phyloP scores from a whole-genome alignment of 805 yeast species.

The Cyberlindnera japonica region DNA sequence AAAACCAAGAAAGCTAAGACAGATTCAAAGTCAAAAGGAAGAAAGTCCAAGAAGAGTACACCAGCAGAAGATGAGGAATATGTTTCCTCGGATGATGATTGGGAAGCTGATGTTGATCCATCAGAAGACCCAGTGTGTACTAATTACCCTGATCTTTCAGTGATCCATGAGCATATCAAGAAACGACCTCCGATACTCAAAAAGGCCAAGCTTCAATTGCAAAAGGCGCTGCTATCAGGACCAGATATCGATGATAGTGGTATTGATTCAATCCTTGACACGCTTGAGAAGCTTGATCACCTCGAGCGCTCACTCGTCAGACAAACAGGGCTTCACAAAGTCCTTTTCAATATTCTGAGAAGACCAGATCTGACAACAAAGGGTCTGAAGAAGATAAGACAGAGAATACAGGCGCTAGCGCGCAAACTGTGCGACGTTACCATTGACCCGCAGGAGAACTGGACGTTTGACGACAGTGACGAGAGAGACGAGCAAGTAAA shows the following conservation, averaged over 20 bases:
- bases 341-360: constrained; percentile 32
- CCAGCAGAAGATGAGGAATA: constrained; percentile 20
- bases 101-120: constrained; percentile 22
- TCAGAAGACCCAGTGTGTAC: constrained; percentile 19
- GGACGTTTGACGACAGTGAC: constrained; percentile 22
- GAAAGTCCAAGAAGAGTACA: constrained; percentile 6
- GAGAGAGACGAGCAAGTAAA: constrained; percentile 16
- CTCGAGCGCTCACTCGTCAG: constrained; percentile 31
- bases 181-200: constrained; percentile 21
- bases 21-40: constrained; percentile 9
- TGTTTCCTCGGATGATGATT: constrained; percentile 26
- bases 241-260: constrained; percentile 16
- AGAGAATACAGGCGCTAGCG: constrained; percentile 18
- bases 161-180: constrained; percentile 13
- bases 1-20: constrained; percentile 11
- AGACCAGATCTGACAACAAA: constrained; percentile 32
- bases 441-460: constrained; percentile 29
- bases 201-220: constrained; percentile 30
- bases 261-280: constrained; percentile 24
- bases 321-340: constrained; percentile 30
- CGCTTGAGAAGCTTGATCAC: constrained; percentile 21
- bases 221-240: constrained; percentile 16
- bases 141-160: constrained; percentile 18
- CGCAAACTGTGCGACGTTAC: constrained; percentile 26
- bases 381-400: constrained; percentile 17